These are phyloP conservation scores for Barnettozyma pratensis DNA, from an alignment of 805 yeast species.

Conservation along the genomic window DNA sequence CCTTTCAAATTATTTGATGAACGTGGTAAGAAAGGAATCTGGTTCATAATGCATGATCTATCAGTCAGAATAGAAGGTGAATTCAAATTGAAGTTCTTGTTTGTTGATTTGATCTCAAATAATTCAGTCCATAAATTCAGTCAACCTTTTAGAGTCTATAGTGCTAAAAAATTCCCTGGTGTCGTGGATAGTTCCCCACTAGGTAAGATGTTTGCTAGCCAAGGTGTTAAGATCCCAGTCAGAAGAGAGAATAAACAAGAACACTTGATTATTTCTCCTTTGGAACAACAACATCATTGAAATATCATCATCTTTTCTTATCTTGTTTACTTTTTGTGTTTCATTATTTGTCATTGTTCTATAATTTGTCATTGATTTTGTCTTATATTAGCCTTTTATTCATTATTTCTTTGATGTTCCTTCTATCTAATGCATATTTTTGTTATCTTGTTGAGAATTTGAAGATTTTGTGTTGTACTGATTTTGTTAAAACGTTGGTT, in stretches of 20 bases:
- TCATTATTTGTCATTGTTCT: too few relatives aligned
- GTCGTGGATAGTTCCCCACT: constrained; percentile 37
- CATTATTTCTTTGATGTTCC: too few relatives aligned
- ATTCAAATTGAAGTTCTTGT: constrained; percentile 32
- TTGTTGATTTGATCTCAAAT: constrained; percentile 27
- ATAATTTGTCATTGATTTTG: too few relatives aligned
- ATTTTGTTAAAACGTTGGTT: too few relatives aligned
- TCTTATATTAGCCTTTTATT: too few relatives aligned
- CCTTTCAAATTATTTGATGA: constrained; percentile 35
- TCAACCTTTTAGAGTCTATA: constrained; percentile 32
- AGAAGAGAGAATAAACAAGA: constrained; percentile 27
- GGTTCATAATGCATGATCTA: constrained; percentile 39
- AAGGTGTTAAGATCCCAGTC: constrained; percentile 38
- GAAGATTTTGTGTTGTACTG: too few relatives aligned
- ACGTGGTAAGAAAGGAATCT: constrained; percentile 30
- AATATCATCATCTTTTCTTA: too few relatives aligned
- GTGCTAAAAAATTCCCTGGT: constrained; percentile 42
- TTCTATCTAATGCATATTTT: too few relatives aligned
- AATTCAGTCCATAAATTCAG: constrained; percentile 23
- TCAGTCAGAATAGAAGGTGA: constrained; percentile 39
- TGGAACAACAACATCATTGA: too few relatives aligned
- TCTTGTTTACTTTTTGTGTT: too few relatives aligned
- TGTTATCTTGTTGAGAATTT: too few relatives aligned
- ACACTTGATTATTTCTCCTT: neutral
- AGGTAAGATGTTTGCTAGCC: constrained; percentile 36